These are phyloP conservation scores for Schizopora paradoxa DNA, from an alignment of 1,284 basidiomycete genomes.

Conservation along the genomic window DNA sequence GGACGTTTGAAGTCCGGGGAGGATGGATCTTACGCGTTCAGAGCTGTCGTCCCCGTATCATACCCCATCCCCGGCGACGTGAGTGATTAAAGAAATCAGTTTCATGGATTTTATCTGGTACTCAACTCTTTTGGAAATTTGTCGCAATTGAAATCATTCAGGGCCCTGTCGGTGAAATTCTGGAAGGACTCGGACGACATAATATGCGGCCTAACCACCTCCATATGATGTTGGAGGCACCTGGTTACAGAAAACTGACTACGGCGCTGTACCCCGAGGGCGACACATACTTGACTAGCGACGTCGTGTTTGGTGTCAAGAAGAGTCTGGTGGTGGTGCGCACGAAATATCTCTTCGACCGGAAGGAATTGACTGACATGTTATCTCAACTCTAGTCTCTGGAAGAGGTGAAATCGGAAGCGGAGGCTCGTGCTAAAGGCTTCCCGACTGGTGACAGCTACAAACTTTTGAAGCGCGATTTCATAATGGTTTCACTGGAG, in stretches of 20 bases:
- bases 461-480: slow-evolving; percentile 55
- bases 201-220: slow-evolving; percentile 77
- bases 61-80: slow-evolving; percentile 81
- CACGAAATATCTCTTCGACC: slow-evolving; percentile 27
- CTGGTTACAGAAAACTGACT: slow-evolving; percentile 66
- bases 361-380: background rate
- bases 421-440: slow-evolving; percentile 51
- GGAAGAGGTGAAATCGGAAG: slow-evolving; percentile 45
- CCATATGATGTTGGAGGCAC: slow-evolving; percentile 66
- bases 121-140: no score
- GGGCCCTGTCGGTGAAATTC: slow-evolving; percentile 70
- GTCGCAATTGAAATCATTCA: slow-evolving; percentile 23
- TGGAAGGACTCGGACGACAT: slow-evolving; percentile 60
- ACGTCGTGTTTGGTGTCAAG: slow-evolving; percentile 78
- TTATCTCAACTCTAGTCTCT: slow-evolving; percentile 34
- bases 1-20: slow-evolving; percentile 59
- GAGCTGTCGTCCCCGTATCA: slow-evolving; percentile 71
- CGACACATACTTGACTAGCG: slow-evolving; percentile 60
- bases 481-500: slow-evolving; percentile 53
- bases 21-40: slow-evolving; percentile 68
- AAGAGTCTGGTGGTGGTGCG: slow-evolving; percentile 51
- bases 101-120: no score
- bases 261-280: slow-evolving; percentile 75
- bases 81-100: no score
- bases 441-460: slow-evolving; percentile 58